These are phyloP conservation scores for Penicillium decumbens DNA, from an alignment of 2,329 filamentous ascomycete species.

Conservation along the genomic window DNA sequence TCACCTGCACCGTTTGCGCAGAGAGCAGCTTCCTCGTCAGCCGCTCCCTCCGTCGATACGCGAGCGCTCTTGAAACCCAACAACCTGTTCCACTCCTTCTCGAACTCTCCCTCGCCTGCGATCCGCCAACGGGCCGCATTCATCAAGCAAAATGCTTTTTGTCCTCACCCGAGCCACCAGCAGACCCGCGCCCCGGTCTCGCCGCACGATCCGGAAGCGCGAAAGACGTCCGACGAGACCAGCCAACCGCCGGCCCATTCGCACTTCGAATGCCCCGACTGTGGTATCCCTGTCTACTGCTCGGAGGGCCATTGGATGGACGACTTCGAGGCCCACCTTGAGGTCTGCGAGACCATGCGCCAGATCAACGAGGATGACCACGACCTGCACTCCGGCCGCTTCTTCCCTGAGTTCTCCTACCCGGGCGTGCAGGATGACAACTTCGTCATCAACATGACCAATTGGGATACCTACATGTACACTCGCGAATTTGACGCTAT, in stretches of 20 bases:
- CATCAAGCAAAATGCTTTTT: conserved; percentile 90
- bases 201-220: conserved; percentile 59
- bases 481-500: conserved; percentile 87
- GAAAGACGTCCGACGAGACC: conserved; percentile 44
- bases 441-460: conserved; percentile 91
- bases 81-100: conserved; percentile 91
- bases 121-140: conserved; percentile 84
- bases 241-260: conserved; percentile 72
- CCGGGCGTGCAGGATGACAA: conserved; percentile 87
- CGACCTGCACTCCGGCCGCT: conserved; percentile 80
- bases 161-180: conserved; percentile 83
- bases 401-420: conserved; percentile 92
- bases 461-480: conserved; percentile 96
- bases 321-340: conserved; percentile 86
- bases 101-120: conserved; percentile 78
- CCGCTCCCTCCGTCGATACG: conserved; percentile 21
- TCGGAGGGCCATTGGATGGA: conserved; percentile 93
- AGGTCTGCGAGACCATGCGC: conserved; percentile 84
- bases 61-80: conserved; percentile 58
- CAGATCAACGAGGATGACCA: conserved; percentile 99
- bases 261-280: conserved; percentile 92
- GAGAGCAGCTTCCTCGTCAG: conserved; percentile 26
- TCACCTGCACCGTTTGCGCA: conserved; percentile 21
- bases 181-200: conserved; percentile 65
- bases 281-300: conserved; percentile 89